Conservation (phyloP, 352 stramenopile genomes). For the Globisporangium middletonii region DNA sequence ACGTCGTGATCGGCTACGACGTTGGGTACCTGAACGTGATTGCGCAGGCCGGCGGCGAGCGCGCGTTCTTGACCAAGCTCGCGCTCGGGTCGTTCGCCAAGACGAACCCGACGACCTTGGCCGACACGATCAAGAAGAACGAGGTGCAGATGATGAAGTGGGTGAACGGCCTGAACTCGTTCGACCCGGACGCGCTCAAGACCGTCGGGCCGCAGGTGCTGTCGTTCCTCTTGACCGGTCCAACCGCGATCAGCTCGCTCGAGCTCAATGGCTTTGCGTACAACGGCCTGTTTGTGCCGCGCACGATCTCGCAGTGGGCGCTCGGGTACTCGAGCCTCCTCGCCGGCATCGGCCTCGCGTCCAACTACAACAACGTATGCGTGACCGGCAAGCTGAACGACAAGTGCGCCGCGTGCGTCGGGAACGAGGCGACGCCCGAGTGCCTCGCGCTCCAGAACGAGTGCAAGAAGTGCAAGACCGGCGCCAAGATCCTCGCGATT, state of each 20-base stretch:
- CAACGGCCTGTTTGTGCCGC: constrained; percentile 18
- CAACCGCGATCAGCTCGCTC: not conserved
- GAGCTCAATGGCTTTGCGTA: constrained; percentile 15
- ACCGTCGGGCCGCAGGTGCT: constrained; percentile 7
- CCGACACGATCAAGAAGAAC: constrained; percentile 6
- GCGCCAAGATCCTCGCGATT: constrained; percentile 29
- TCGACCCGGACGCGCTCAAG: constrained; percentile 11
- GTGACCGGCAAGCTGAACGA: constrained; percentile 19
- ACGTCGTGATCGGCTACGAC: constrained; percentile 19
- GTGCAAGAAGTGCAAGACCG: constrained; percentile 40
- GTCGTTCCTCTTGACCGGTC: constrained; percentile 4
- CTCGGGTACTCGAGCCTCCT: constrained; percentile 23
- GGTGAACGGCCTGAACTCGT: constrained; percentile 18
- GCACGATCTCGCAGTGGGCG: constrained; percentile 18
- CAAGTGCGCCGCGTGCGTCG: constrained; percentile 36
- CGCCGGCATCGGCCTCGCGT: constrained; percentile 15
- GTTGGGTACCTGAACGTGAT: constrained; percentile 27
- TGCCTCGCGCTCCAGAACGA: constrained; percentile 33
- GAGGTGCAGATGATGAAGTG: constrained; percentile 17
- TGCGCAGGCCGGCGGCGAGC: constrained; percentile 18
- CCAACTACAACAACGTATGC: constrained; percentile 14
- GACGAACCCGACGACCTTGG: not conserved
- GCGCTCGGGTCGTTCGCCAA: constrained; percentile 9
- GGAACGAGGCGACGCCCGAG: constrained; percentile 16
- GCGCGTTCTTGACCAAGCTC: constrained; percentile 14